Evolutionary conservation across 2,329 filamentous ascomycete species (phyloP).

Genomic region (Hortaea werneckii): DNA sequence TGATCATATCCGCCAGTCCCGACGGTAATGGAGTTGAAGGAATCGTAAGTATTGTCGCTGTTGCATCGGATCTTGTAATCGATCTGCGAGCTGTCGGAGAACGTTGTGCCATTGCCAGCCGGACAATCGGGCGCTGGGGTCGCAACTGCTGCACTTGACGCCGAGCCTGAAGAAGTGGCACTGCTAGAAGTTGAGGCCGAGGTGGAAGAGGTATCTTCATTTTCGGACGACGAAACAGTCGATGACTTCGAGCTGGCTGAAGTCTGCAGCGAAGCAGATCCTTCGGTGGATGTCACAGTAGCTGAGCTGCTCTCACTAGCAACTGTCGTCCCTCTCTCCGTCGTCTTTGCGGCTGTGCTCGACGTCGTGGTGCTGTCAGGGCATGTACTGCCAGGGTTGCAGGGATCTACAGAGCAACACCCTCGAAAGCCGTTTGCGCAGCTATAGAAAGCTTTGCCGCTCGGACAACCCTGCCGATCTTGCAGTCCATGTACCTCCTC

Average conservation of each 20-base stretch:
- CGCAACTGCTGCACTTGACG: neutral
- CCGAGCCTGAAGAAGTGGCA: neutral
- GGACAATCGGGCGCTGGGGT: constrained; percentile 15
- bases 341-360: neutral
- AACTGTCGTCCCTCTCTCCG: neutral
- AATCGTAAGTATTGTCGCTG: constrained; percentile 14
- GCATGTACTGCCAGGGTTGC: constrained; percentile 11
- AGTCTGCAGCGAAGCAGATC: neutral
- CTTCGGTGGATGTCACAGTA: neutral
- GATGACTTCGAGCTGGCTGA: neutral
- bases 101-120: constrained; percentile 12
- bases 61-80: constrained; percentile 20
- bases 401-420: constrained; percentile 18
- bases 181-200: neutral
- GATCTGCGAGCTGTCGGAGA: constrained; percentile 15
- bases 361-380: constrained; percentile 5
- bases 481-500: constrained; percentile 1
- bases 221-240: neutral
- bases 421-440: constrained; percentile 19
- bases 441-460: constrained; percentile 11
- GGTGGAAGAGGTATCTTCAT: neutral
- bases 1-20: constrained; percentile 17
- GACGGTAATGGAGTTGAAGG: constrained; percentile 13
- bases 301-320: neutral
- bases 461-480: constrained; percentile 12